Evolutionary conservation across 371 early-diverging fungal species (phyloP), one percentile per base, ranked within the genome.

Genomic region (Dichotomocladium elegans): DNA sequence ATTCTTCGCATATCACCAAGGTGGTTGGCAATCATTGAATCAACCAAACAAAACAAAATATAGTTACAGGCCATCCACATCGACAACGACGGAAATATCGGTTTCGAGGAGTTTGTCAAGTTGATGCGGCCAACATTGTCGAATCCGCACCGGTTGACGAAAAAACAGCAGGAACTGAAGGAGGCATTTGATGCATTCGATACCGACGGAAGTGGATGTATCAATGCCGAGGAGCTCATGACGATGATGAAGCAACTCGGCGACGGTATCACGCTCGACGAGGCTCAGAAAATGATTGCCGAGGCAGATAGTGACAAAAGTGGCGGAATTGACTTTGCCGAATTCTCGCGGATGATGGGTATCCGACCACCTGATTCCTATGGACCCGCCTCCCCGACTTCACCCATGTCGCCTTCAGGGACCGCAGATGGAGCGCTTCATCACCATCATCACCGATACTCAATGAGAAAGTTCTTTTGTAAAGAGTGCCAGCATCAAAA

Each of bases 131-230:
- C 74, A 3, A 70, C 74, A 4, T 40, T 74, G 22, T 60, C 62
- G 4, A 61, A 60, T 17, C 74, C 74, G 7, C 45, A 58, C 28
- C 55, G 68, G 9, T 22, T 51, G 7, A 65, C 63, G 2, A n/a
- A n/a, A n/a, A n/a, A 68, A 50, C 63, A 74, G 41, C 51, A 63
- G 30, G 76, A 75, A 35, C 42, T 75, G 2, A 47, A 37, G 28
- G 70, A 75, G 30, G 70, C 76, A 21, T 75, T 75, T 41, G 46
- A 66, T 30, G 68, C 66, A 12, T 75, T 75, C 49, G 76, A 75
- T 53, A 58, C 57, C 14, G 64, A 75, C 43, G 60, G 64, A 0
- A 64, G 70, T 51, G 76, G 72, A 0, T 43, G 55, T 1, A 75
- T 75, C n/a, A 67, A 63, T 26, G 62, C 57, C 11, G 17, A 29